Base-by-base conservation (phyloP, 176 grass and related monocot genomes). In the Secale cereale region DNA sequence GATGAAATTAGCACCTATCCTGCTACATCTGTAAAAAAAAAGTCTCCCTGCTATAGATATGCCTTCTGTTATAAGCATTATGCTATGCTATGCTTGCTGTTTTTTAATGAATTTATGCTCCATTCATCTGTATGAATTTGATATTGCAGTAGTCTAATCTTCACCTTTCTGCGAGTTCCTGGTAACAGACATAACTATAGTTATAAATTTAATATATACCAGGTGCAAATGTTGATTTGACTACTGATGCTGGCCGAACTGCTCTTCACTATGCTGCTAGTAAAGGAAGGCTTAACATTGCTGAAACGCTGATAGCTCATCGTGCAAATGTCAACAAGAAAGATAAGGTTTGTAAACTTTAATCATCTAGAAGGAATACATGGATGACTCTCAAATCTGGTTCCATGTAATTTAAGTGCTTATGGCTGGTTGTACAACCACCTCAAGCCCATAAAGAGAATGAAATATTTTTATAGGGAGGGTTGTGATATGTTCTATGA, bases 211-310 rank as follows among this genome's bases (percentile, higher is more conserved):
- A 65, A 65, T 61, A 83, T 56, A 74, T 52, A 66, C 32, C 76
- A 94, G 93, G 97, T 73, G 93, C 89, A 86, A 82, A 99, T 92
- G 89, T 90, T 72, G 80, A 96, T 77, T 86, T 99, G 66, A 70
- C 79, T 80, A 99, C 92, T 79, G 79, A 96, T 88, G 97, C 88
- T 85, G 97, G 93, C 36, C 87, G 97, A 76, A 96, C 97, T 86
- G 86, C 97, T 92, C 97, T 96, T 89, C 97, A 99, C 56, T 99
- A 99, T 82, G 91, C 93, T 84, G 83, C 97, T 35, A 99, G 97
- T 57, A 96, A 96, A 86, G 97, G 97, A 40, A 75, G 86, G 64
- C 65, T 90, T 69, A 82, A 86, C 78, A 89, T 94, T 79, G 97
- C 93, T 83, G 90, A 94, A 91, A 80, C 81, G 56, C 61, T 99